These are phyloP conservation scores for Byssothecium circinans DNA, from an alignment of 2,329 filamentous ascomycete genomes.

Conservation along the genomic window DNA sequence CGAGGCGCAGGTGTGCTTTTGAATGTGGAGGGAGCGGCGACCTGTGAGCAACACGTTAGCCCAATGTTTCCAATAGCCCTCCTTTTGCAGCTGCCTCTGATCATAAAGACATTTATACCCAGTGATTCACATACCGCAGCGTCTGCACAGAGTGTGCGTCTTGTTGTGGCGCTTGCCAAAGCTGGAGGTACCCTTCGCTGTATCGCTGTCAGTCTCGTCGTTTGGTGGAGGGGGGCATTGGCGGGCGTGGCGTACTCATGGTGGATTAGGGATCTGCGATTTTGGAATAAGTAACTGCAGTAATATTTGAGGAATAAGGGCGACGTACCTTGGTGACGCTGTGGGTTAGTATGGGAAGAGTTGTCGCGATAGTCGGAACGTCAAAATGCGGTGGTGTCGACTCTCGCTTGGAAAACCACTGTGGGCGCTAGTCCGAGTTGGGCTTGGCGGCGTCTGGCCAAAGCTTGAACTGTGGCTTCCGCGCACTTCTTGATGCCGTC, in stretches of 20 bases:
- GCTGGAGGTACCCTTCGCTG: constrained; percentile 61
- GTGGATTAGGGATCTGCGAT: constrained; percentile 53
- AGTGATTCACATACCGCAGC: constrained; percentile 77
- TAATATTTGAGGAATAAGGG: constrained; percentile 2
- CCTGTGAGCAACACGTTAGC: constrained; percentile 56
- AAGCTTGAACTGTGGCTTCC: neutral
- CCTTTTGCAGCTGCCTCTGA: constrained; percentile 7
- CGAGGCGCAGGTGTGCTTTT: constrained; percentile 96
- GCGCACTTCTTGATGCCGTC: no score
- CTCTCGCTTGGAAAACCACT: constrained; percentile 7
- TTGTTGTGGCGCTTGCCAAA: constrained; percentile 21
- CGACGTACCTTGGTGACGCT: constrained; percentile 40
- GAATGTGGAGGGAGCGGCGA: constrained; percentile 96
- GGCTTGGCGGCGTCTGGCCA: neutral
- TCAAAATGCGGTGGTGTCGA: constrained; percentile 7
- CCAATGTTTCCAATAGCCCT: constrained; percentile 27
- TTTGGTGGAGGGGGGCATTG: constrained; percentile 22
- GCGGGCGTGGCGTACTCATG: constrained; percentile 56
- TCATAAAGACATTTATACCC: constrained; percentile 10
- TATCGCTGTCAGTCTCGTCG: constrained; percentile 50
- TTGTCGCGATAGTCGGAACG: constrained; percentile 19
- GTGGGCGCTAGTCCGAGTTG: constrained; percentile 11
- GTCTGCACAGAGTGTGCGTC: constrained; percentile 90
- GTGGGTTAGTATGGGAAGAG: constrained; percentile 39
- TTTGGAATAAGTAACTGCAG: constrained; percentile 23